phyloP scores from a whole-genome alignment of 352 stramenopile species.

The Peronospora belbahrii region DNA sequence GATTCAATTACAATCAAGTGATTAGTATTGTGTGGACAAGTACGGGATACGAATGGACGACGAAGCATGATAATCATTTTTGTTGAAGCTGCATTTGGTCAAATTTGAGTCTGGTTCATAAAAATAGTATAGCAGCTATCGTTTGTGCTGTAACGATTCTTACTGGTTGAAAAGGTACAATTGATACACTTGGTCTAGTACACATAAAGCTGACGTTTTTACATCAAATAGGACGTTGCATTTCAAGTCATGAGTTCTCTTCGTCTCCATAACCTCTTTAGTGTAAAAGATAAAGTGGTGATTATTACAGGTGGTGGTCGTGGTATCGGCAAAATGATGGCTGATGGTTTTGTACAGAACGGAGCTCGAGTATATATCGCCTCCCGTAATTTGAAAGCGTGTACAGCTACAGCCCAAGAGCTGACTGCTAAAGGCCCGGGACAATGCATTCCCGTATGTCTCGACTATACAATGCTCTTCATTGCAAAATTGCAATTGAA shows the following conservation, averaged over 20 bases:
- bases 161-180: no score
- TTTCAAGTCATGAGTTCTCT: conserved; percentile 13
- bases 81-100: no score
- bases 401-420: conserved; percentile 59
- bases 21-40: no score
- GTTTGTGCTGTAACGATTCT: no score
- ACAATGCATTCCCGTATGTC: conserved; percentile 45
- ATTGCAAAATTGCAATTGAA: not conserved
- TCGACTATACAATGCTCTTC: not conserved
- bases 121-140: no score
- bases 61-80: no score
- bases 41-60: no score
- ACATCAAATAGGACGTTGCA: no score
- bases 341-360: conserved; percentile 87
- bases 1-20: no score
- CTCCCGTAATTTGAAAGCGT: conserved; percentile 79
- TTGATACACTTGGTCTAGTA: no score
- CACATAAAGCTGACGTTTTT: no score
- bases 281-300: conserved; percentile 70
- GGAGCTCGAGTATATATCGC: conserved; percentile 92
- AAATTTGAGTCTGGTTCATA: no score
- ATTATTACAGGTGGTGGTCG: conserved; percentile 90
- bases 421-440: conserved; percentile 52
- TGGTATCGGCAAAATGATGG: conserved; percentile 95
- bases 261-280: conserved; percentile 17